A percentile compares a stretch with the other conserved stretches of the same genome.
phyloP scores from a whole-genome alignment of 1,139 yeast genomes.

The Magnusiomyces fungicola region DNA sequence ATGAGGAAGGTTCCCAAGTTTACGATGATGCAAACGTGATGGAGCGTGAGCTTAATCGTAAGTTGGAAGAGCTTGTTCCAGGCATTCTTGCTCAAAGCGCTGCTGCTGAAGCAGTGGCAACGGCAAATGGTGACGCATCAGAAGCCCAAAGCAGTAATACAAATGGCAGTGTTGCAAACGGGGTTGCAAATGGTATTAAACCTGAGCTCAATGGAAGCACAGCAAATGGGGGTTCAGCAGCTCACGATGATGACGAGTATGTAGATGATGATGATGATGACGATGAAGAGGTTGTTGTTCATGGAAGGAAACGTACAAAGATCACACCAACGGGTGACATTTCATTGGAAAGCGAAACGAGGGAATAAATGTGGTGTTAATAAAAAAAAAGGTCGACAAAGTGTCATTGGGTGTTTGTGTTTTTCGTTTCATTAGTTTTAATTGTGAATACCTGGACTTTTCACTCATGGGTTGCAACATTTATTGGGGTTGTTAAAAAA shows the following conservation, averaged over 20 bases:
- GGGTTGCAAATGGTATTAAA: not conserved
- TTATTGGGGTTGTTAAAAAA: too few species aligned
- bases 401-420: too few species aligned
- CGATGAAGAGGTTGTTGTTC: not conserved
- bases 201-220: not conserved
- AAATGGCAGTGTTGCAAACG: not conserved
- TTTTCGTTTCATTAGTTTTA: too few species aligned
- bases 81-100: slow-evolving; percentile 1
- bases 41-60: slow-evolving; percentile 37
- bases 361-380: too few species aligned
- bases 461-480: too few species aligned
- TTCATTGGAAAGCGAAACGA: too few species aligned
- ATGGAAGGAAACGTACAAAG: too few species aligned
- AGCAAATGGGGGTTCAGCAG: not conserved
- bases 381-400: too few species aligned
- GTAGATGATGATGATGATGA: not conserved
- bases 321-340: too few species aligned
- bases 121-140: not conserved
- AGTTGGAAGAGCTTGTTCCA: slow-evolving; percentile 15
- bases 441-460: too few species aligned
- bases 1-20: slow-evolving; percentile 82
- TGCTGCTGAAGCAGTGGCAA: too few species aligned
- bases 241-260: not conserved
- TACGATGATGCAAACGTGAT: slow-evolving; percentile 67
- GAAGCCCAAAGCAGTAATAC: not conserved